These are phyloP conservation scores for Neopestalotiopsis sp. DNA, from an alignment of 2,329 filamentous ascomycete species.

Conservation along the genomic window DNA sequence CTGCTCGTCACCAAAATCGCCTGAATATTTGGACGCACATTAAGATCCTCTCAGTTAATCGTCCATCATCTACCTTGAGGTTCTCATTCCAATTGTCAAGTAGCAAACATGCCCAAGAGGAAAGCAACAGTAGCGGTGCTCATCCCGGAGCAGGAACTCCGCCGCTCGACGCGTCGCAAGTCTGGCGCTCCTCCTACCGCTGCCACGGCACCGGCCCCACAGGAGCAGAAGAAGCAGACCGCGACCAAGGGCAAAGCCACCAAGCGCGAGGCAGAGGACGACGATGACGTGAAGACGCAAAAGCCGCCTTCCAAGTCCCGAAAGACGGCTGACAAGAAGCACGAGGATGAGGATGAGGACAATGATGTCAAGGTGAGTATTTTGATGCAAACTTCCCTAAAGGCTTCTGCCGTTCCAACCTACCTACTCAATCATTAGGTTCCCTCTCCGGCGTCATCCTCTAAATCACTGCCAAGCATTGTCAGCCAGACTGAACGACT, in stretches of 20 bases:
- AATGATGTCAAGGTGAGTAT: not conserved
- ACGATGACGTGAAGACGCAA: not conserved
- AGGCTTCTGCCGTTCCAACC: not conserved
- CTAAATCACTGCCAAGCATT: not conserved
- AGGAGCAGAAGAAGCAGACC: not conserved
- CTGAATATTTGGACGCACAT: too few species aligned
- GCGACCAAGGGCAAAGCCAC: not conserved
- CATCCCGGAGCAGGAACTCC: conserved; percentile 17
- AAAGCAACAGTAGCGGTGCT: conserved; percentile 23
- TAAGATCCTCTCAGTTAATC: too few species aligned
- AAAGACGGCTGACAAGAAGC: not conserved
- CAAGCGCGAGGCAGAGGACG: conserved; percentile 14
- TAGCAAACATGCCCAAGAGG: conserved; percentile 25
- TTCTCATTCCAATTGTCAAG: too few species aligned
- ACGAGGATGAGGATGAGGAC: not conserved
- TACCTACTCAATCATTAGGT: not conserved
- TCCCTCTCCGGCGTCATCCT: conserved; percentile 6
- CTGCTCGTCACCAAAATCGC: too few species aligned
- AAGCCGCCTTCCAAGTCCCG: conserved; percentile 6
- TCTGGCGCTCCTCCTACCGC: not conserved
- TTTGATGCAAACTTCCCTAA: not conserved
- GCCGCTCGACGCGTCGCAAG: conserved; percentile 16
- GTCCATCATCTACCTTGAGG: too few species aligned
- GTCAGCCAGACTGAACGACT: conserved; percentile 9
- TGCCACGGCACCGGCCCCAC: conserved; percentile 3